A percentile compares a stretch with the other conserved stretches of the same genome.
These are phyloP conservation scores for Boletus rufocinnamomeus DNA, from an alignment of 768 basidiomycete species.

Conservation along the genomic window DNA sequence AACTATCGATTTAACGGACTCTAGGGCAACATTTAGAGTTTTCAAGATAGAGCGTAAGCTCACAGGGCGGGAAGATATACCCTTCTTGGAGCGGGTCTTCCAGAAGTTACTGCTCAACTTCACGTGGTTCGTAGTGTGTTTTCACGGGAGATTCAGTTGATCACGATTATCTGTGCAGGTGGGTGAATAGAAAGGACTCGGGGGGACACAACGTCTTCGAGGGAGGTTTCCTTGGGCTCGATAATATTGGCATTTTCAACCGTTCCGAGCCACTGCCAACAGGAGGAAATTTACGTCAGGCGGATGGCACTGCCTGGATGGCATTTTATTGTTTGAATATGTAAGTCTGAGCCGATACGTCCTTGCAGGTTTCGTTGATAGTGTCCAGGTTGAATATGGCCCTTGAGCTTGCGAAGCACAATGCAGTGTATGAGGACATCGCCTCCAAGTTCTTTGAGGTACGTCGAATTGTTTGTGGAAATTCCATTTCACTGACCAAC, in stretches of 20 bases:
- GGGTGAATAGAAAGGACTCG: slow-evolving; percentile 97
- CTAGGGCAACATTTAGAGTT: slow-evolving; percentile 92
- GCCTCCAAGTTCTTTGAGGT: slow-evolving; percentile 98
- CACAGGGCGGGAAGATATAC: slow-evolving; percentile 84
- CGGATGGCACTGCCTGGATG: slow-evolving; percentile 99
- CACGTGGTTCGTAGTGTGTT: slow-evolving; percentile 66
- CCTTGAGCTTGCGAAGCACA: slow-evolving; percentile 96
- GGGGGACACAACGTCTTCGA: slow-evolving; percentile 97
- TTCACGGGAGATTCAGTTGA: background rate
- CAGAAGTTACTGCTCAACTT: slow-evolving; percentile 97
- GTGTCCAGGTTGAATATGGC: slow-evolving; percentile 87
- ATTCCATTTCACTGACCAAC: slow-evolving; percentile 18
- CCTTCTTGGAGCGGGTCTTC: slow-evolving; percentile 96
- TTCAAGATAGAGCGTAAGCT: slow-evolving; percentile 99
- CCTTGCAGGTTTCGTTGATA: slow-evolving; percentile 3
- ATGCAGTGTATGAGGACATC: slow-evolving; percentile 97
- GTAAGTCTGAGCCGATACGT: slow-evolving; percentile 43
- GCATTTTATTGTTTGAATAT: slow-evolving; percentile 98
- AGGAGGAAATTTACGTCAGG: slow-evolving; percentile 91
- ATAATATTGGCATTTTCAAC: slow-evolving; percentile 98
- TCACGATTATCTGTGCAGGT: slow-evolving; percentile 48
- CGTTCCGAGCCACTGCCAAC: slow-evolving; percentile 96
- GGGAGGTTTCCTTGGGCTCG: slow-evolving; percentile 95
- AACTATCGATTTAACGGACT: slow-evolving; percentile 2
- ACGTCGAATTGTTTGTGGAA: slow-evolving; percentile 8